A percentile compares a stretch with the other conserved stretches of the same genome.
phyloP scores from a whole-genome alignment of 2,329 filamentous ascomycete genomes.

The Talaromyces rugulosus region DNA sequence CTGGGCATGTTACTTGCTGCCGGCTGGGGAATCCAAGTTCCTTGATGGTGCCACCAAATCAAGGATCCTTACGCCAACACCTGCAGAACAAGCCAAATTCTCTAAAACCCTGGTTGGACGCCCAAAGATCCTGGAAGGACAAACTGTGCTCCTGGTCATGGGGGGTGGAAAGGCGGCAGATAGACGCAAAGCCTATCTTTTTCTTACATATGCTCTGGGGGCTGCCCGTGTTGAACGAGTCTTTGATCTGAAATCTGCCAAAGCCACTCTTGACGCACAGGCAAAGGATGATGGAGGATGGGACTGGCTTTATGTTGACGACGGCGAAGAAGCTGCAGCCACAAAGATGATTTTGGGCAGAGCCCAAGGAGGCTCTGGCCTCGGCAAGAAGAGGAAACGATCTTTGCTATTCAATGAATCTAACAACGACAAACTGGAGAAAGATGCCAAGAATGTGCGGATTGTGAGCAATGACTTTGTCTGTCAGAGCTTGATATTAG shows the following conservation, averaged over 20 bases:
- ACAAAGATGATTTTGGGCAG: constrained; percentile 39
- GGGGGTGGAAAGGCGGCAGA: constrained; percentile 60
- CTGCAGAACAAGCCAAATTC: constrained; percentile 55
- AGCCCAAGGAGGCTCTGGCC: not conserved
- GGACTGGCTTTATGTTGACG: constrained; percentile 77
- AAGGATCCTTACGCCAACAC: constrained; percentile 61
- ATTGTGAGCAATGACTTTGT: constrained; percentile 82
- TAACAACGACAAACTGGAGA: constrained; percentile 15
- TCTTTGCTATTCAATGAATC: constrained; percentile 25
- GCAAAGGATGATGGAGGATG: constrained; percentile 44
- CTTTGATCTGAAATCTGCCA: constrained; percentile 62
- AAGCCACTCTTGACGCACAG: constrained; percentile 52
- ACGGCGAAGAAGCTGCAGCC: constrained; percentile 53
- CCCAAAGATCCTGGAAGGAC: constrained; percentile 59
- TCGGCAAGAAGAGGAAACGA: constrained; percentile 41
- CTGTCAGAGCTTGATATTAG: constrained; percentile 87
- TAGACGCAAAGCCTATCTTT: constrained; percentile 68
- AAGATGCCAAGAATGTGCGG: constrained; percentile 50
- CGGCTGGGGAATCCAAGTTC: constrained; percentile 73
- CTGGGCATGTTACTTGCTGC: constrained; percentile 79
- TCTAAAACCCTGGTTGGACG: constrained; percentile 55
- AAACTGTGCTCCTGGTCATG: constrained; percentile 69
- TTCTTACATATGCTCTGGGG: constrained; percentile 74
- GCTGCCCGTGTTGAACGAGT: constrained; percentile 64
- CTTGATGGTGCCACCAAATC: constrained; percentile 75